Conservation (phyloP, 352 stramenopile species). For the Globisporangium emineosum region DNA sequence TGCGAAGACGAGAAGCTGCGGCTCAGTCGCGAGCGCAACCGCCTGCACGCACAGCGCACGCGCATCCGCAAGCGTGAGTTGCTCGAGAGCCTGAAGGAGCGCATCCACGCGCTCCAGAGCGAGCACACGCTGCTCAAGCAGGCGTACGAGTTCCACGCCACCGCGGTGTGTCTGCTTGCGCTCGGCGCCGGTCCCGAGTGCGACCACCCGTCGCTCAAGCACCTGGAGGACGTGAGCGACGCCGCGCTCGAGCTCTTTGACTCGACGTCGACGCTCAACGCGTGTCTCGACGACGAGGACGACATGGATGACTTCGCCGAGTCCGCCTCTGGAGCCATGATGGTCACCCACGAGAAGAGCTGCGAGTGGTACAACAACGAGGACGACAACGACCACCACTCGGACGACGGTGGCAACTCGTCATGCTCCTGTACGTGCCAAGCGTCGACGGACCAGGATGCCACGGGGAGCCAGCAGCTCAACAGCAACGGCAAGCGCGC, state of each 20-base stretch:
- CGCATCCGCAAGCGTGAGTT: constrained; percentile 74
- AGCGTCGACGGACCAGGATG: constrained; percentile 6
- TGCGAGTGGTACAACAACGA: constrained; percentile 36
- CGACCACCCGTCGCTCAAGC: constrained; percentile 41
- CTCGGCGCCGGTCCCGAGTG: constrained; percentile 35
- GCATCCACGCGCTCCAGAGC: constrained; percentile 53
- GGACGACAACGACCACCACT: constrained; percentile 21
- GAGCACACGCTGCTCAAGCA: constrained; percentile 69
- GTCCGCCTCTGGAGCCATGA: constrained; percentile 3
- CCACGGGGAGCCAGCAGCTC: constrained; percentile 18
- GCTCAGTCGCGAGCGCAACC: constrained; percentile 72
- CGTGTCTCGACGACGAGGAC: constrained; percentile 29
- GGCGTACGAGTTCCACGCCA: constrained; percentile 73
- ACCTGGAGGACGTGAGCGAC: constrained; percentile 50
- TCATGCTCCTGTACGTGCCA: constrained; percentile 18
- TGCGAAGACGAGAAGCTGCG: constrained; percentile 66
- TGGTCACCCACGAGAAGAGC: constrained; percentile 32
- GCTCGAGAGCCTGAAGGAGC: constrained; percentile 71
- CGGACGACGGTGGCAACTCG: not conserved
- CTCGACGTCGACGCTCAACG: constrained; percentile 32
- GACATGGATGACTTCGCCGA: constrained; percentile 23
- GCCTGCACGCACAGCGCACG: constrained; percentile 70
- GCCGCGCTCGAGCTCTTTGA: constrained; percentile 37
- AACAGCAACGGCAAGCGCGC: constrained; percentile 44
- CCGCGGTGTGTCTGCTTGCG: constrained; percentile 55